These are phyloP conservation scores for Flaveria bidentis DNA, from an alignment of 129 eudicot genomes.

Conservation along the genomic window DNA sequence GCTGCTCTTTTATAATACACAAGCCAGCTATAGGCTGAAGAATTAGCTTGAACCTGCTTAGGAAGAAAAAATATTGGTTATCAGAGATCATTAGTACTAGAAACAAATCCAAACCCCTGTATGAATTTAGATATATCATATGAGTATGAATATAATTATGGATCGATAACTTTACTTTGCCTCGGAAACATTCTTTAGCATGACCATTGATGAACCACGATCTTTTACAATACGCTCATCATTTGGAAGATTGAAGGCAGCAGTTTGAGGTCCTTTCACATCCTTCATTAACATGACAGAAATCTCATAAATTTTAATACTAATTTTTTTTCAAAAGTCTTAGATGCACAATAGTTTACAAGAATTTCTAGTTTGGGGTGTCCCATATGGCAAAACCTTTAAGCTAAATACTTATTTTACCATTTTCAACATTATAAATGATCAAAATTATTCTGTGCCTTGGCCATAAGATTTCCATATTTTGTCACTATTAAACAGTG, in stretches of 20 bases:
- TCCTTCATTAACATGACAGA: slow-evolving; percentile 52
- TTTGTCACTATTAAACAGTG: not conserved
- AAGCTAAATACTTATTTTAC: slow-evolving; percentile 6
- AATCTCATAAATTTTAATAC: slow-evolving; percentile 7
- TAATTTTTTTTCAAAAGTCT: not conserved
- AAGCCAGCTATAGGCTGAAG: slow-evolving; percentile 83
- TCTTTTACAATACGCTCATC: slow-evolving; percentile 93
- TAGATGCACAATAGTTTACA: not conserved
- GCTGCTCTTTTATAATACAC: slow-evolving; percentile 78
- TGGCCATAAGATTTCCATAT: not conserved
- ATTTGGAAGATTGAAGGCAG: slow-evolving; percentile 95
- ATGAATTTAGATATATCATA: not conserved
- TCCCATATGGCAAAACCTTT: not conserved
- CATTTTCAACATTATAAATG: not conserved
- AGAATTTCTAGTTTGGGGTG: not conserved
- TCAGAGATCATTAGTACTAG: not conserved
- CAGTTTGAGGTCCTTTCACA: slow-evolving; percentile 98
- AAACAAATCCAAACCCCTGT: not conserved
- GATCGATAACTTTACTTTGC: slow-evolving; percentile 62
- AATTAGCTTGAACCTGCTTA: slow-evolving; percentile 79
- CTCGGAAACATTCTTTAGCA: slow-evolving; percentile 91
- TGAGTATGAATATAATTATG: not conserved
- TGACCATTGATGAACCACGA: slow-evolving; percentile 96
- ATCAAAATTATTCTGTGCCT: not conserved
- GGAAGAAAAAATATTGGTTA: slow-evolving; percentile 4